phyloP scores from a whole-genome alignment of 2,329 filamentous ascomycete species.

The Cladosporium sp. region DNA sequence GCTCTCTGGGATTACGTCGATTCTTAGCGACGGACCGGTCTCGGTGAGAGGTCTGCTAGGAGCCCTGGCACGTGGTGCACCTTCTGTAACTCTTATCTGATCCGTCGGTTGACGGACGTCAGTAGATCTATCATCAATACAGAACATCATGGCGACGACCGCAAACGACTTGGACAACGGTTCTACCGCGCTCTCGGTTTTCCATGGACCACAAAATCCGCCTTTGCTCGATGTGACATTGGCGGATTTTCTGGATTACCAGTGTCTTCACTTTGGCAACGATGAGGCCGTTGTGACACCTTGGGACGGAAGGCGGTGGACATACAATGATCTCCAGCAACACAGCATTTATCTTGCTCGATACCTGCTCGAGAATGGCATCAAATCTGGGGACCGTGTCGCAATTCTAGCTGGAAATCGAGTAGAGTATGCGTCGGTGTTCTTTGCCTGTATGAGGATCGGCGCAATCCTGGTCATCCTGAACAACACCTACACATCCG shows the following conservation, averaged over 20 bases:
- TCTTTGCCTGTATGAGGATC: constrained; percentile 59
- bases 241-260: constrained; percentile 64
- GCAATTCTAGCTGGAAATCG: constrained; percentile 66
- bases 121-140: constrained; percentile 1
- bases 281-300: constrained; percentile 66
- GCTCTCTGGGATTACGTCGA: not conserved
- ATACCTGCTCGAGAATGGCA: constrained; percentile 56
- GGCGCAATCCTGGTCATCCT: constrained; percentile 59
- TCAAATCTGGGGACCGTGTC: constrained; percentile 62
- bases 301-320: constrained; percentile 70
- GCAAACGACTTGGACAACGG: constrained; percentile 12
- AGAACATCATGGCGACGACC: constrained; percentile 14
- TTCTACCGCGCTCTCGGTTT: constrained; percentile 43
- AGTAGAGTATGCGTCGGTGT: constrained; percentile 56
- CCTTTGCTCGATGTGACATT: constrained; percentile 66
- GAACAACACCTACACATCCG: constrained; percentile 75
- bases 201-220: constrained; percentile 63
- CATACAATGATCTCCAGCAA: constrained; percentile 43
- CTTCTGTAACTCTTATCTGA: constrained; percentile 9
- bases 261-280: constrained; percentile 58
- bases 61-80: not conserved
- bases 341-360: constrained; percentile 35
- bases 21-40: not conserved
- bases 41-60: not conserved
- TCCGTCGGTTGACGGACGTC: not conserved